Conservation (phyloP, 2,329 filamentous ascomycete species). For the Aspergillus luchuensis region DNA sequence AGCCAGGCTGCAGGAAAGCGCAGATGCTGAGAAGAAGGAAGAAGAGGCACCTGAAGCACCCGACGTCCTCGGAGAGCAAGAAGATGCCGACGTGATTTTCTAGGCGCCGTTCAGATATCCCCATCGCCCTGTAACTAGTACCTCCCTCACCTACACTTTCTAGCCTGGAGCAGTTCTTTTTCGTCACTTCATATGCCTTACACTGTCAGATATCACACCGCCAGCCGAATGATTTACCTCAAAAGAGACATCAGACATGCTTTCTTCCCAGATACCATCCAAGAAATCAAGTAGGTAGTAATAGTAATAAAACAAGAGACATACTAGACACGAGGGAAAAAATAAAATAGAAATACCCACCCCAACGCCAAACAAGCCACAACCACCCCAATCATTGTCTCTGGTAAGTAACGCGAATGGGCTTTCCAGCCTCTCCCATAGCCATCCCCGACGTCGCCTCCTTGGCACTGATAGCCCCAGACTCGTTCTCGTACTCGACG, state of each 20-base stretch:
- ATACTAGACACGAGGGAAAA: slow-evolving; percentile 10
- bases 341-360: slow-evolving; percentile 19
- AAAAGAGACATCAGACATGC: neutral
- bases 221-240: neutral
- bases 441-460: slow-evolving; percentile 87
- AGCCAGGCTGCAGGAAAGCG: slow-evolving; percentile 60
- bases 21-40: slow-evolving; percentile 27
- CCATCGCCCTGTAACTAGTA: slow-evolving; percentile 22
- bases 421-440: slow-evolving; percentile 71
- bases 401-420: slow-evolving; percentile 96
- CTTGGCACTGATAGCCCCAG: slow-evolving; percentile 88
- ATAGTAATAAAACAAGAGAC: neutral
- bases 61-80: slow-evolving; percentile 73
- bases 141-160: slow-evolving; percentile 15
- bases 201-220: neutral
- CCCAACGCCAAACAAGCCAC: slow-evolving; percentile 34
- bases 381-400: slow-evolving; percentile 62
- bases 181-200: slow-evolving; percentile 14
- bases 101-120: slow-evolving; percentile 44
- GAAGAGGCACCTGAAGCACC: slow-evolving; percentile 47
- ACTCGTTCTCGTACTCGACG: slow-evolving; percentile 91
- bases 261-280: neutral
- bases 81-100: slow-evolving; percentile 87
- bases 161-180: slow-evolving; percentile 21
- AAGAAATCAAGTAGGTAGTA: slow-evolving; percentile 2